These are phyloP conservation scores for Dactylella cylindrospora DNA, from an alignment of 2,329 filamentous ascomycete genomes.

Conservation along the genomic window DNA sequence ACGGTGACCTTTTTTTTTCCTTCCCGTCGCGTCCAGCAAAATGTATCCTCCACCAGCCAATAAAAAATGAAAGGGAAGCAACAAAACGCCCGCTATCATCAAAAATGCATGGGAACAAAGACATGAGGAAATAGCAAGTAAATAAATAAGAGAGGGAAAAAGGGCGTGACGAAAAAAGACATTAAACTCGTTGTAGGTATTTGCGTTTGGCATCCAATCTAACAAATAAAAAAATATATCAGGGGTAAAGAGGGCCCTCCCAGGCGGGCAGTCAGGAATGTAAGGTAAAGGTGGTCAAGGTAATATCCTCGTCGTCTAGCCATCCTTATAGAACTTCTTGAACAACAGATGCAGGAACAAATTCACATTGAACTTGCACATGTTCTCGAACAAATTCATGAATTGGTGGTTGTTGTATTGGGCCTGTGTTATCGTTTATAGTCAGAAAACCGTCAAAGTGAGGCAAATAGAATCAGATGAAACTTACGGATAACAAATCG, in stretches of 20 bases:
- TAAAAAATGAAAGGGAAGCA: too few species aligned
- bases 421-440: slow-evolving; percentile 59
- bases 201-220: not conserved
- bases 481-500: slow-evolving; percentile 67
- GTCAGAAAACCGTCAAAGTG: too few species aligned
- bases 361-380: slow-evolving; percentile 90
- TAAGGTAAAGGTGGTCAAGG: not conserved
- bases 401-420: slow-evolving; percentile 98
- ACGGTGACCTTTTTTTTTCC: too few species aligned
- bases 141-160: slow-evolving; percentile 4
- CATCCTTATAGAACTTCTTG: slow-evolving; percentile 92
- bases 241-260: slow-evolving; percentile 19
- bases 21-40: too few species aligned
- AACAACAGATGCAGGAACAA: slow-evolving; percentile 93
- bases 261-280: slow-evolving; percentile 10
- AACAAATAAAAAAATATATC: not conserved
- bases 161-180: slow-evolving; percentile 11
- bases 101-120: too few species aligned
- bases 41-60: too few species aligned
- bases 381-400: slow-evolving; percentile 87
- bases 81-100: too few species aligned
- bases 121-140: too few species aligned
- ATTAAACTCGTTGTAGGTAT: slow-evolving; percentile 12
- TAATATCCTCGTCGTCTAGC: slow-evolving; percentile 52
- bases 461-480: not conserved